Base-by-base conservation (phyloP, 345 rosid species). In the Diplotaxis tenuifolia region DNA sequence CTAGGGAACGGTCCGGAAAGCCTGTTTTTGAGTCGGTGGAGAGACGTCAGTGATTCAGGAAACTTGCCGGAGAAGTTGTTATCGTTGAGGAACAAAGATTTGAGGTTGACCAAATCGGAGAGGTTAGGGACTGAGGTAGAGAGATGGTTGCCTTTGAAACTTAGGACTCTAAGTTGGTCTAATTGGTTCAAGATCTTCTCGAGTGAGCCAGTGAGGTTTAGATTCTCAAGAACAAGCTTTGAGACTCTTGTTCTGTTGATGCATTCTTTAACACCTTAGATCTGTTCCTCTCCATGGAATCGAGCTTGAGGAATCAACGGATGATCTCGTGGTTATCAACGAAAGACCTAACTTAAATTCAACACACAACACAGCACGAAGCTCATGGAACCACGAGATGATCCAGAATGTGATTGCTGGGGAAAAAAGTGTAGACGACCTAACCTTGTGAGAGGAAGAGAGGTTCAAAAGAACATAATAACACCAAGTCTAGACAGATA, bases 161-260 rank as follows among this genome's bases (percentile, higher is more conserved):
- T 95, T 59, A 95, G 67, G 5, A 95, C 99, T 0, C 99, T 83
- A 16, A 95, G 88, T 55, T 92, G 97, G 64, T 92, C 93, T 42
- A 95, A 65, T 29, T 77, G 89, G 62, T 87, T 88, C 49, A 95
- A 25, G 71, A 61, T 77, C 71, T 75, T 76, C 49, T 63, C 85
- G 1, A 92, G 80, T 62, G 81, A 69, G 7, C 99, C 97, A 0
- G 82, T 84, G 71, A 92, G 82, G 78, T 90, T 92, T 19, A 83
- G 67, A 65, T 73, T 67, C 86, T 92, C 96, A 0, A 92, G 81
- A 10, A 95, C 92, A 25, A 95, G 96, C 73, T 95, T 95, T 0
- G 91, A 83, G 16, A 95, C 91, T 73, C 96, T 85, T n/a, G 32
- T 40, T 16, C 96, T 96, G 9, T 84, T 80, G 56, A 79, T 65